phyloP scores from a whole-genome alignment of 176 grass and related monocot species.

The Ananas comosus region DNA sequence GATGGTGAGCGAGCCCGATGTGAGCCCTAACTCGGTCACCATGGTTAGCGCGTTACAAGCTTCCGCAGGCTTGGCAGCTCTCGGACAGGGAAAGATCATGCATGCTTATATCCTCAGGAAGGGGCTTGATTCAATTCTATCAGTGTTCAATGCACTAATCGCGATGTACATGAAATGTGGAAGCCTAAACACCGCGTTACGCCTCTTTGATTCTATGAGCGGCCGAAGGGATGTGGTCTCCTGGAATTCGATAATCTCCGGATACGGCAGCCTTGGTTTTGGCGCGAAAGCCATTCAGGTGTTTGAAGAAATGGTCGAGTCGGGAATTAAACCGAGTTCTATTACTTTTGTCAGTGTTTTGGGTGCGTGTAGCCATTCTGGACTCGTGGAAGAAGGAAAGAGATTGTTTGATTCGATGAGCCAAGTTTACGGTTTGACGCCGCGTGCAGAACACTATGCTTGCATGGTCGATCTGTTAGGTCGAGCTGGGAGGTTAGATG shows the following conservation, averaged over 20 bases:
- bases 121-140: slow-evolving; percentile 40
- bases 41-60: slow-evolving; percentile 51
- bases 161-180: slow-evolving; percentile 74
- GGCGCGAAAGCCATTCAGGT: slow-evolving; percentile 33
- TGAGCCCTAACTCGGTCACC: slow-evolving; percentile 48
- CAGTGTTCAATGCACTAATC: slow-evolving; percentile 55
- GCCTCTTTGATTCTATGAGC: slow-evolving; percentile 39
- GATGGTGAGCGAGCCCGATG: slow-evolving; percentile 35
- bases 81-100: slow-evolving; percentile 45
- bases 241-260: slow-evolving; percentile 67
- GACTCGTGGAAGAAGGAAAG: slow-evolving; percentile 71
- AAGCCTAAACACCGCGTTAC: slow-evolving; percentile 25
- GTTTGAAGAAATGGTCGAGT: slow-evolving; percentile 47
- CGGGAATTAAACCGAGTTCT: slow-evolving; percentile 37
- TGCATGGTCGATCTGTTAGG: slow-evolving; percentile 78
- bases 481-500: slow-evolving; percentile 46
- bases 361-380: slow-evolving; percentile 75
- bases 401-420: slow-evolving; percentile 55
- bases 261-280: slow-evolving; percentile 56
- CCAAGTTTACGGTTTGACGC: slow-evolving; percentile 29
- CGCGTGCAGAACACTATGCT: slow-evolving; percentile 55
- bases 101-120: slow-evolving; percentile 58
- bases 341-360: slow-evolving; percentile 72
- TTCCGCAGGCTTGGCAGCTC: slow-evolving; percentile 40
- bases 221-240: slow-evolving; percentile 51